Percentiles rank a stretch among this genome's conserved stretches.
phyloP scores from a whole-genome alignment of 441 rosid species.

The Rhodomyrtus psidioides region DNA sequence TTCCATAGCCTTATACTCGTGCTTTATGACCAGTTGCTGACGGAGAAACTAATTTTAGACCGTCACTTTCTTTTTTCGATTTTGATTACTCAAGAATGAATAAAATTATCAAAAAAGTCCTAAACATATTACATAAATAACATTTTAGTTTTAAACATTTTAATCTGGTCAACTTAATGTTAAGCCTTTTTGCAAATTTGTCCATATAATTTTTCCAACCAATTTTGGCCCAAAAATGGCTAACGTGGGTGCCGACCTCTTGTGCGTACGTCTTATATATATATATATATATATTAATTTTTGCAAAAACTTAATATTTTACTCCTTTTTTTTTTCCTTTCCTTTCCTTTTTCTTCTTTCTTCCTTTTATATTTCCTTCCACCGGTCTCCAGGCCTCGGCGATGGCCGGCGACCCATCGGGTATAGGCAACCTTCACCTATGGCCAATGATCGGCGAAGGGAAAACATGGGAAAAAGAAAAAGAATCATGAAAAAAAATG shows the following conservation, averaged over 20 bases:
- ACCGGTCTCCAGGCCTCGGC: rapidly evolving
- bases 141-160: neutral
- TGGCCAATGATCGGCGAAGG: neutral
- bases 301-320: too few relatives aligned
- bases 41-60: neutral
- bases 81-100: neutral
- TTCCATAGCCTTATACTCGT: neutral
- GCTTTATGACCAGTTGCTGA: neutral
- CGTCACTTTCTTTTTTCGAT: neutral
- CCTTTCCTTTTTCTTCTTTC: too few relatives aligned
- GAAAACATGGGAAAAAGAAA: too few relatives aligned
- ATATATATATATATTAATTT: too few relatives aligned
- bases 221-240: neutral
- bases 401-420: neutral
- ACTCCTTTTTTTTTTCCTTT: neutral
- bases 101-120: neutral
- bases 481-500: neutral
- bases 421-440: neutral
- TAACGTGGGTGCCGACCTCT: rapidly evolving
- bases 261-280: too few relatives aligned
- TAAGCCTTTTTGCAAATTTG: neutral
- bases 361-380: too few relatives aligned
- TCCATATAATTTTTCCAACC: rapidly evolving
- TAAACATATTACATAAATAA: neutral
- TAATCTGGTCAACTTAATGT: neutral